Conservation (phyloP, 257 asterid species). For the Rauvolfia tetraphylla region DNA sequence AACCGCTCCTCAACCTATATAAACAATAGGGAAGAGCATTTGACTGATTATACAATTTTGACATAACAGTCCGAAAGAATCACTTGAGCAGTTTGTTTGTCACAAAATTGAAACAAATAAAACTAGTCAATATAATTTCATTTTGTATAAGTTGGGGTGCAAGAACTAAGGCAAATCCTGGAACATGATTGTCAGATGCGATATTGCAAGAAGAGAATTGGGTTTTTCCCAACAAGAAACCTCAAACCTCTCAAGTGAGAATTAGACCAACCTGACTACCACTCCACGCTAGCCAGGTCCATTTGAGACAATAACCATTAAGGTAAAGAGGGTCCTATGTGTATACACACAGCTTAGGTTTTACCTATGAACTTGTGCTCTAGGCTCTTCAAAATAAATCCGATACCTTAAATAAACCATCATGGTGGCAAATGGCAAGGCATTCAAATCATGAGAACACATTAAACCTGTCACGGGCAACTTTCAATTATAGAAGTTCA, state of each 20-base stretch:
- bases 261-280: neutral
- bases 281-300: neutral
- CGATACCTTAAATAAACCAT: neutral
- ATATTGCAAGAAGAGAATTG: neutral
- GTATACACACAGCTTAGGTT: neutral
- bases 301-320: neutral
- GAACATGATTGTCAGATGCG: neutral
- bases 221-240: neutral
- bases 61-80: neutral
- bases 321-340: neutral
- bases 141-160: neutral
- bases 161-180: neutral
- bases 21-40: slow-evolving; percentile 15
- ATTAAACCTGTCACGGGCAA: neutral
- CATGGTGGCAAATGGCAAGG: neutral
- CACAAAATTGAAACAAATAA: neutral
- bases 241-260: neutral
- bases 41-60: neutral
- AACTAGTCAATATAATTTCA: neutral
- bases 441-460: neutral
- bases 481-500: neutral
- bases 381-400: neutral
- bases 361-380: neutral
- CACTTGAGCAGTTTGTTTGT: neutral
- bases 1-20: slow-evolving; percentile 73